These are phyloP conservation scores for Tritrichomonas musculus DNA, from an alignment of 208 protist species.

Conservation along the genomic window DNA sequence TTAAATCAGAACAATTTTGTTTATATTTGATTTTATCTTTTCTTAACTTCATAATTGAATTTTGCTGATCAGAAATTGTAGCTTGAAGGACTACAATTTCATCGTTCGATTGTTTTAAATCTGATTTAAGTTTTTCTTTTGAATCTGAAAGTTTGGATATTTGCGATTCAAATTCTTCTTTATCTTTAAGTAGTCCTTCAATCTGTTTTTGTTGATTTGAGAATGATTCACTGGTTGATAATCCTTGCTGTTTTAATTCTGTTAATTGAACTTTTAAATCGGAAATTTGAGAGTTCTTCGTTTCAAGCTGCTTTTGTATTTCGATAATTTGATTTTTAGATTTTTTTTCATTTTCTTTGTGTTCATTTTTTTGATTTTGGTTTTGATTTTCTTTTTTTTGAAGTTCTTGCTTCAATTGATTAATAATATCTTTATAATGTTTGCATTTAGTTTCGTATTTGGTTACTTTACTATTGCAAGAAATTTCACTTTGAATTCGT, in stretches of 20 bases:
- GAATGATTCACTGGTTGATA: neutral
- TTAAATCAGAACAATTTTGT: no score
- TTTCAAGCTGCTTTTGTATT: neutral
- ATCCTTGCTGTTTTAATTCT: neutral
- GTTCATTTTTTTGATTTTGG: neutral
- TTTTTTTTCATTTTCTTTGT: neutral
- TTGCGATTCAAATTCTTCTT: neutral
- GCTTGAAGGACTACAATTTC: neutral
- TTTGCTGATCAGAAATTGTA: no score
- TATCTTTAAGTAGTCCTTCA: neutral
- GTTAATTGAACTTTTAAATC: neutral
- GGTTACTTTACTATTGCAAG: no score
- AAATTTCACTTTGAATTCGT: no score
- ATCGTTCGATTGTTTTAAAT: neutral
- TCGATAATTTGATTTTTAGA: neutral
- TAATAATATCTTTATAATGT: neutral
- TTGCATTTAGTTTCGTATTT: neutral
- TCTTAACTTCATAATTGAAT: no score
- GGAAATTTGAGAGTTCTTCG: neutral
- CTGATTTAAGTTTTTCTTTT: neutral
- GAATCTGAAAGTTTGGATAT: neutral
- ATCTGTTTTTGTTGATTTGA: neutral
- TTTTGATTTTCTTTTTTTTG: neutral
- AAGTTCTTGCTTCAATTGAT: neutral
- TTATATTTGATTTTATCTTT: no score